phyloP scores from a whole-genome alignment of 2,329 filamentous ascomycete genomes.

The Ilyonectria mors-panacis region DNA sequence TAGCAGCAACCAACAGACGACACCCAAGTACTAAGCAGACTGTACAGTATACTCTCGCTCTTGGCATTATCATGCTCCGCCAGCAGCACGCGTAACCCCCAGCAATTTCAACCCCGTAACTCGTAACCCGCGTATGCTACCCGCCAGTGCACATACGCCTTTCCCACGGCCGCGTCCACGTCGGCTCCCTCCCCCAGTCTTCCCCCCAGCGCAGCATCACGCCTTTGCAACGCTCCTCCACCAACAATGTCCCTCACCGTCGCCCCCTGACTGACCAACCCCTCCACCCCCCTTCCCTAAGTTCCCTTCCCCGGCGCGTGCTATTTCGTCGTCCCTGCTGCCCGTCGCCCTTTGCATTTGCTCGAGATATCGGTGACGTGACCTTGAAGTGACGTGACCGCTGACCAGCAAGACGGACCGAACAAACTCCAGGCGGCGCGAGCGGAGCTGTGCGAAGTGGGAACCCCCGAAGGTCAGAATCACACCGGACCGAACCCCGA shows the following conservation, averaged over 20 bases:
- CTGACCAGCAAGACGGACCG: conserved; percentile 19
- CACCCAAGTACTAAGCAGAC: too few species aligned
- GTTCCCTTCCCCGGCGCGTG: conserved; percentile 10
- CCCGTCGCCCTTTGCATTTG: neutral
- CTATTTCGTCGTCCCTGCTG: conserved; percentile 3
- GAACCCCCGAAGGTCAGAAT: conserved; percentile 10
- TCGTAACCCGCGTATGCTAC: conserved; percentile 15
- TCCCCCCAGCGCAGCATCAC: conserved; percentile 8
- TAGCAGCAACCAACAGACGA: too few species aligned
- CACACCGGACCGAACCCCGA: conserved; percentile 24
- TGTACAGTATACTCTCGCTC: neutral
- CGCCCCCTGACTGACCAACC: conserved; percentile 10
- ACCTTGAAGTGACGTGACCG: conserved; percentile 18
- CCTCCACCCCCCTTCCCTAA: neutral
- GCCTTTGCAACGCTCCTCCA: conserved; percentile 10
- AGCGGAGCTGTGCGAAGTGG: conserved; percentile 12
- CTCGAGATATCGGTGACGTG: conserved; percentile 16
- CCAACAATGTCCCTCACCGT: conserved; percentile 28
- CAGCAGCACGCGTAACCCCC: conserved; percentile 16
- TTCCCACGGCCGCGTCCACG: neutral
- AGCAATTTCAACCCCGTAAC: conserved; percentile 19
- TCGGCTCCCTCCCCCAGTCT: neutral
- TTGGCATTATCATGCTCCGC: neutral
- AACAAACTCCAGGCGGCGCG: conserved; percentile 7
- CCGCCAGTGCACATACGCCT: conserved; percentile 16